These are phyloP conservation scores for Lichenothelia convexa DNA, from an alignment of 495 filamentous ascomycete species.

Conservation along the genomic window DNA sequence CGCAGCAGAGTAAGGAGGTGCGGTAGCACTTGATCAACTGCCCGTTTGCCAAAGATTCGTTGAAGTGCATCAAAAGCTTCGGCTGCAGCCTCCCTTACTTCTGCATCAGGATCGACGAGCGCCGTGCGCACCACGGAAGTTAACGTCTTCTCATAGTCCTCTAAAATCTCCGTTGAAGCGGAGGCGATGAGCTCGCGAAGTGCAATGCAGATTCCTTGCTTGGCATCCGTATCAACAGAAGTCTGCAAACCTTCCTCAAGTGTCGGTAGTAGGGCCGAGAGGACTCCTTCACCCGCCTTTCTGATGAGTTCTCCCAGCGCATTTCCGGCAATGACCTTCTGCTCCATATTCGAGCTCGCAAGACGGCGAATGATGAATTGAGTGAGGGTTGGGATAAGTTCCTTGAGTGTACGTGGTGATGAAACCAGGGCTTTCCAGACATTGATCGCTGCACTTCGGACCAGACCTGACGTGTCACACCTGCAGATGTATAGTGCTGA, in stretches of 20 bases:
- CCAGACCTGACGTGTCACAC: conserved; percentile 85
- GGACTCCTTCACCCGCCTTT: conserved; percentile 85
- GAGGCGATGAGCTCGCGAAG: conserved; percentile 82
- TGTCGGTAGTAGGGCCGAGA: conserved; percentile 73
- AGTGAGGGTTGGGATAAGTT: conserved; percentile 82
- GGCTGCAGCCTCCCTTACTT: conserved; percentile 87
- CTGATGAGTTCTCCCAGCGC: conserved; percentile 89
- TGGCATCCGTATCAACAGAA: conserved; percentile 79
- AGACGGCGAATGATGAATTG: conserved; percentile 88
- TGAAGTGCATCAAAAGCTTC: conserved; percentile 94
- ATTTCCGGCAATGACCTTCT: conserved; percentile 95
- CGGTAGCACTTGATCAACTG: conserved; percentile 85
- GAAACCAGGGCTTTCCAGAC: conserved; percentile 97
- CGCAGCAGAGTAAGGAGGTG: conserved; percentile 75
- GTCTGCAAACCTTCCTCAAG: conserved; percentile 82
- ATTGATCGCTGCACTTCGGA: conserved; percentile 72
- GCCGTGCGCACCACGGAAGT: conserved; percentile 89
- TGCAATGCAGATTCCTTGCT: conserved; percentile 94
- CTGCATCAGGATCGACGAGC: conserved; percentile 70
- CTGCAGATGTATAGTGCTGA: conserved; percentile 94
- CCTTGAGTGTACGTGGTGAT: conserved; percentile 80
- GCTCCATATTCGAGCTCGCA: conserved; percentile 90
- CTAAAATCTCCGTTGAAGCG: conserved; percentile 73
- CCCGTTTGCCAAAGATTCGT: conserved; percentile 79
- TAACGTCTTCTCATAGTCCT: conserved; percentile 86